Conservation (phyloP, 257 asterid genomes). For the Nicotiana undulata region DNA sequence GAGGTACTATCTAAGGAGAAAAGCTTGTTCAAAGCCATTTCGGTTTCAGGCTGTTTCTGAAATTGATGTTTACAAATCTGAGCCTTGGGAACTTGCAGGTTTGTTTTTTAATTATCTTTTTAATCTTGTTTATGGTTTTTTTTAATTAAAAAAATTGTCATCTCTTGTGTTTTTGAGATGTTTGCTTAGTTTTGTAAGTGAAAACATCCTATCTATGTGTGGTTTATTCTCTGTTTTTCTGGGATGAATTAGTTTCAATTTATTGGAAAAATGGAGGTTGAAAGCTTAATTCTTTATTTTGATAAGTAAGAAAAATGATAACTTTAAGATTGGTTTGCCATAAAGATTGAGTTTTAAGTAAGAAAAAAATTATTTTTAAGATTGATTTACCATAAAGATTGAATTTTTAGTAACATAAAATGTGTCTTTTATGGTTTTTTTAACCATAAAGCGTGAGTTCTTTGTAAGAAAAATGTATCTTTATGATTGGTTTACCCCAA, state of each 20-base stretch:
- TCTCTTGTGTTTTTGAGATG: background rate
- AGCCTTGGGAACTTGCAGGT: constrained; percentile 95
- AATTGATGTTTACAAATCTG: constrained; percentile 96
- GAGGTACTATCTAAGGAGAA: constrained; percentile 75
- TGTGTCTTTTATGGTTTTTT: no score
- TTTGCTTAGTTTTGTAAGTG: background rate
- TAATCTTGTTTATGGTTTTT: background rate
- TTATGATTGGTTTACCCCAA: background rate
- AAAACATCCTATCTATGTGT: background rate
- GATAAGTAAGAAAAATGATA: background rate
- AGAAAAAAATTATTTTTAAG: background rate
- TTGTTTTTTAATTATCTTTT: background rate
- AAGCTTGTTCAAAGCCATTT: constrained; percentile 75
- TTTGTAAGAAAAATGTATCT: no score
- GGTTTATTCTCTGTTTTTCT: background rate
- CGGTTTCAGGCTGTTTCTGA: constrained; percentile 82
- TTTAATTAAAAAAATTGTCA: background rate
- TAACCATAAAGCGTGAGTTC: no score
- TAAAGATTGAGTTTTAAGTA: background rate
- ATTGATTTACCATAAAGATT: background rate
- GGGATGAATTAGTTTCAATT: background rate
- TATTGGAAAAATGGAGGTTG: background rate
- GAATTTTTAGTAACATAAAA: no score
- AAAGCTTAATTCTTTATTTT: background rate
- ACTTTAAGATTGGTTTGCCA: no score